Percentiles rank a stretch among this genome's conserved stretches.
Conservation (phyloP, 768 basidiomycete species). For the Naganishia vaughanmartiniae region DNA sequence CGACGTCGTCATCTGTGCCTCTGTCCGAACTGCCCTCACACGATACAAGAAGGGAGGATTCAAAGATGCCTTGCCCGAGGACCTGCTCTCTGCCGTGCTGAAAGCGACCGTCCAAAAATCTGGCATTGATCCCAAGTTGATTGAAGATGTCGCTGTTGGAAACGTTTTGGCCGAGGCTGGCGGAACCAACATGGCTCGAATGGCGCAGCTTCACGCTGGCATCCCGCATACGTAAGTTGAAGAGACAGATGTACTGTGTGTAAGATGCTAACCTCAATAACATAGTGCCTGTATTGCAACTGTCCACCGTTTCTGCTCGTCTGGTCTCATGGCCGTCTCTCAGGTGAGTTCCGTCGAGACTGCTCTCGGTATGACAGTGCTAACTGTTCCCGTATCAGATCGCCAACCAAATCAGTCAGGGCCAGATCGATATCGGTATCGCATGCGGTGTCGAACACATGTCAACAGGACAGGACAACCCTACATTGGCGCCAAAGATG, state of each 20-base stretch:
- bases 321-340: constrained; percentile 75
- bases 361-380: neutral
- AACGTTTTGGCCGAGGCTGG: constrained; percentile 85
- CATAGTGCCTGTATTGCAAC: constrained; percentile 68
- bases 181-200: constrained; percentile 75
- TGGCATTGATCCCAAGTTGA: constrained; percentile 71
- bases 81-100: constrained; percentile 73
- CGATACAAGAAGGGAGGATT: constrained; percentile 73
- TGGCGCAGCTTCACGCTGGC: constrained; percentile 81
- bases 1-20: constrained; percentile 37
- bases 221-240: constrained; percentile 59
- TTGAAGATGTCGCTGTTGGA: constrained; percentile 80
- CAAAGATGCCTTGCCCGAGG: constrained; percentile 83
- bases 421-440: constrained; percentile 86
- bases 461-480: constrained; percentile 56
- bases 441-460: constrained; percentile 85
- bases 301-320: constrained; percentile 86
- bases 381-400: constrained; percentile 52
- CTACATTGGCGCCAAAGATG: constrained; percentile 32
- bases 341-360: constrained; percentile 45
- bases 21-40: constrained; percentile 37
- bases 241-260: neutral
- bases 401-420: constrained; percentile 71
- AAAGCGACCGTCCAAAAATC: constrained; percentile 67
- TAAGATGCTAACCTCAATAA: constrained; percentile 41